Base-by-base conservation (phyloP, 2,329 filamentous ascomycete species). In the Westerdykella ornata region DNA sequence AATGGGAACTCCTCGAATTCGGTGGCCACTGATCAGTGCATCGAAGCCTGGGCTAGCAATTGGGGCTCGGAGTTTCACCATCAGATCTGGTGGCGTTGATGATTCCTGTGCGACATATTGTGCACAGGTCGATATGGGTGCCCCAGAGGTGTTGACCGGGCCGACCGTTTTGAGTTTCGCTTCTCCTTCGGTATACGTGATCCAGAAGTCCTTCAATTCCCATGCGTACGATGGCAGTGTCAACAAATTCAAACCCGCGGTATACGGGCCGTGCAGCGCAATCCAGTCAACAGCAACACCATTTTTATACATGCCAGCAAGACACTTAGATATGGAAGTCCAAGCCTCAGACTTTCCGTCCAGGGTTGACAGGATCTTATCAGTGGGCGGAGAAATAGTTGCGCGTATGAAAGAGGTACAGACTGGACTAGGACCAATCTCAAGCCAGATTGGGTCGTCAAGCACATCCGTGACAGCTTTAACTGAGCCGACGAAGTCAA, bases 301-400 rank as follows among this genome's bases (percentile, higher is more conserved):
- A 1, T 65, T 67, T 1, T 56, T 58, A 56, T 84, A 73, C 0
- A 84, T 63, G 0, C 68, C 62, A 40, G 67, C 67, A 31, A 79
- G 57, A 35, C 61, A 73, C 4, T 57, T 49, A 2, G 70, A 64
- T 2, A 82, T 57, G 0, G 73, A 37, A 20, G 20, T 28, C 43
- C 43, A 48, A 84, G 62, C 7, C 70, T 63, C 2, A 79, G 49
- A 0, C 79, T 80, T 1, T 65, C 67, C 1, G 56, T 58, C 56
- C 83, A 73, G 0, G 84, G 63, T 0, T 68, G 62, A 12, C 6
- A 35, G 17, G 6, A 19, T 8, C 14, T 35, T n/a, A n/a, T n/a
- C n/a, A n/a, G n/a, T n/a, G n/a, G n/a, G n/a, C n/a, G n/a, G n/a
- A n/a, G n/a, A n/a, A n/a, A n/a, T n/a, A n/a, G n/a, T n/a, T n/a